Conservation (phyloP, 202 grass and related monocot genomes). For the Saccharum hybrid region DNA sequence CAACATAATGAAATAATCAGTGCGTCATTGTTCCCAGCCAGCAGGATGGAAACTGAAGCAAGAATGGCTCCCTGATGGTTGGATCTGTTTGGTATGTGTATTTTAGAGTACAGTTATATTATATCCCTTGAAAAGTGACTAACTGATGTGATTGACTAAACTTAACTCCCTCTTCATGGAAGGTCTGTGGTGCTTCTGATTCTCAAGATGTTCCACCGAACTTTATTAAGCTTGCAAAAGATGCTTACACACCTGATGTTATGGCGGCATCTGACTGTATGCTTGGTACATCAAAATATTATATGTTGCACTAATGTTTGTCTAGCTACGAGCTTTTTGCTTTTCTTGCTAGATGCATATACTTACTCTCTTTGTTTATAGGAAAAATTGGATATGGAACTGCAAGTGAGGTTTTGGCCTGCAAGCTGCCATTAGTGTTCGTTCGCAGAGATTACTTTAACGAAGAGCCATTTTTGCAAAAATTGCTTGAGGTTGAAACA, state of each 20-base stretch:
- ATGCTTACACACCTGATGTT: slow-evolving; percentile 93
- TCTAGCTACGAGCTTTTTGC: background rate
- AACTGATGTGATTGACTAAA: slow-evolving; percentile 22
- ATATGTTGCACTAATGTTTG: slow-evolving; percentile 21
- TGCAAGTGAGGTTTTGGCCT: slow-evolving; percentile 91
- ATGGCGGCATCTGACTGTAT: slow-evolving; percentile 98
- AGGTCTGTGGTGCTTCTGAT: slow-evolving; percentile 97
- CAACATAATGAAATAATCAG: slow-evolving; percentile 19
- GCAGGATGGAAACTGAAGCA: slow-evolving; percentile 81
- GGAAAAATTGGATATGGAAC: slow-evolving; percentile 99
- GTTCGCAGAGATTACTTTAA: slow-evolving; percentile 97
- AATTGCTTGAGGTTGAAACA: slow-evolving; percentile 91
- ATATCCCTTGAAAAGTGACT: background rate
- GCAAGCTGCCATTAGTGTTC: slow-evolving; percentile 94
- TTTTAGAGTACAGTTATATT: slow-evolving; percentile 24
- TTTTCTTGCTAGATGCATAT: slow-evolving; percentile 33
- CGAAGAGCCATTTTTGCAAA: slow-evolving; percentile 94
- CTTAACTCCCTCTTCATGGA: slow-evolving; percentile 27
- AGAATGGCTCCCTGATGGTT: slow-evolving; percentile 77
- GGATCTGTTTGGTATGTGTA: slow-evolving; percentile 81
- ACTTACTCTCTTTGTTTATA: slow-evolving; percentile 44
- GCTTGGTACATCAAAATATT: slow-evolving; percentile 77
- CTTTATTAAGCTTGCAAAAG: slow-evolving; percentile 93
- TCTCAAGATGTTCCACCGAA: slow-evolving; percentile 89
- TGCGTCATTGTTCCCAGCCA: slow-evolving; percentile 49